phyloP scores from a whole-genome alignment of 371 early-diverging fungal genomes.

The Lichtheimia hyalospora region DNA sequence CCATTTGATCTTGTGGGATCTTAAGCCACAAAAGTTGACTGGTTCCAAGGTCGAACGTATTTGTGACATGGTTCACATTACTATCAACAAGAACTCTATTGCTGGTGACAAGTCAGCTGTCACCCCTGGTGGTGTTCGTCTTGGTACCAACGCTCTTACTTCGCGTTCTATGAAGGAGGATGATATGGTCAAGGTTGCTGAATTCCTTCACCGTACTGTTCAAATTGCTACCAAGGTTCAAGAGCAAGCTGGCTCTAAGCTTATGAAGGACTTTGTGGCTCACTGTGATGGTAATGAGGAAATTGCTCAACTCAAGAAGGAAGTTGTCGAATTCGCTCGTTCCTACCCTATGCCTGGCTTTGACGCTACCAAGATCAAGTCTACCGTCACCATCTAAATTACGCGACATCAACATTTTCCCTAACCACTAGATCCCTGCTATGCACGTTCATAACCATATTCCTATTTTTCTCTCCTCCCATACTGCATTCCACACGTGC shows the following conservation, averaged over 20 bases:
- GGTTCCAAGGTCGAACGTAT: constrained; percentile 94
- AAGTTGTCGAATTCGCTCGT: constrained; percentile 91
- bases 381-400: constrained; percentile 45
- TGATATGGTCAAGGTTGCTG: constrained; percentile 85
- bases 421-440: neutral
- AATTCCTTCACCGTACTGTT: constrained; percentile 87
- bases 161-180: constrained; percentile 87
- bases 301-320: constrained; percentile 76
- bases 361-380: constrained; percentile 45
- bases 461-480: neutral
- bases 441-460: neutral
- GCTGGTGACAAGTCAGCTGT: constrained; percentile 85
- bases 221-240: constrained; percentile 85
- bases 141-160: constrained; percentile 91
- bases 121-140: constrained; percentile 90
- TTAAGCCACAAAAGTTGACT: constrained; percentile 82
- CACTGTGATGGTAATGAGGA: constrained; percentile 68
- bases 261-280: constrained; percentile 95
- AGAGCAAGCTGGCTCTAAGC: constrained; percentile 80
- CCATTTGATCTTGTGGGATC: constrained; percentile 92
- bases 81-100: constrained; percentile 94
- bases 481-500: neutral
- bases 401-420: neutral
- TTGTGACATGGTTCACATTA: constrained; percentile 93
- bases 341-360: constrained; percentile 92